Percentiles rank a stretch among this genome's conserved stretches.
These are phyloP conservation scores for Paraphaeosphaeria sporulosa DNA, from an alignment of 2,329 filamentous ascomycete genomes.

Conservation along the genomic window DNA sequence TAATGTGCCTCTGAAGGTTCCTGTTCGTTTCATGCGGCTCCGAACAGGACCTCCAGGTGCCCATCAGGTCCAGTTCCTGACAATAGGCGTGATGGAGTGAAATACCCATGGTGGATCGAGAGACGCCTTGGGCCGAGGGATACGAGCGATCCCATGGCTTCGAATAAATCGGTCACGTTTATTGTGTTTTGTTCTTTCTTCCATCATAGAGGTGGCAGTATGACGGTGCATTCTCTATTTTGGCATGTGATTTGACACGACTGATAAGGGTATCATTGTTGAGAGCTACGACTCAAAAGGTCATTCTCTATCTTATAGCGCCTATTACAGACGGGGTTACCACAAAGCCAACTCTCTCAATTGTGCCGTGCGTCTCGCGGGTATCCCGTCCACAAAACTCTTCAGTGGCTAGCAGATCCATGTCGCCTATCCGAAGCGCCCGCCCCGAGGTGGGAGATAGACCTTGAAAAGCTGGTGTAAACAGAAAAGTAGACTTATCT, in stretches of 20 bases:
- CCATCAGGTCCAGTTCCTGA: too few relatives aligned
- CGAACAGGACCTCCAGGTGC: too few relatives aligned
- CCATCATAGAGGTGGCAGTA: conserved; percentile 11
- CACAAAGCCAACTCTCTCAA: conserved; percentile 11
- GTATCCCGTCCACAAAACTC: conserved; percentile 12
- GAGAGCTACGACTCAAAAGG: conserved; percentile 13
- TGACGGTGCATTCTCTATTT: conserved; percentile 8
- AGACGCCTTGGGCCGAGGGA: conserved; percentile 7
- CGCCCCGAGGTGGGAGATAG: conserved; percentile 6
- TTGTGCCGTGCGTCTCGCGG: conserved; percentile 9
- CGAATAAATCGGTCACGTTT: conserved; percentile 11
- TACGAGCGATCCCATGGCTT: conserved; percentile 8
- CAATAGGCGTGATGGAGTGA: conserved; percentile 11
- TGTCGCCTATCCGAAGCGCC: conserved; percentile 9
- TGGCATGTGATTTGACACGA: conserved; percentile 10
- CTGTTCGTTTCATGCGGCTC: too few relatives aligned
- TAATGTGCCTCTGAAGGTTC: too few relatives aligned
- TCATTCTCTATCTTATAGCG: conserved; percentile 10
- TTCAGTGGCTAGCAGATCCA: conserved; percentile 7
- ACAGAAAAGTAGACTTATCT: conserved; percentile 10
- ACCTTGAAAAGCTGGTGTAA: conserved; percentile 13
- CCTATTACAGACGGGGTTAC: conserved; percentile 10
- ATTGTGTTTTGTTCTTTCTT: conserved; percentile 12
- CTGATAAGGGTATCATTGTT: conserved; percentile 12
- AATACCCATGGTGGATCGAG: conserved; percentile 9